These are phyloP conservation scores for Forsythia suspensa DNA, from an alignment of 257 asterid species.

Conservation along the genomic window DNA sequence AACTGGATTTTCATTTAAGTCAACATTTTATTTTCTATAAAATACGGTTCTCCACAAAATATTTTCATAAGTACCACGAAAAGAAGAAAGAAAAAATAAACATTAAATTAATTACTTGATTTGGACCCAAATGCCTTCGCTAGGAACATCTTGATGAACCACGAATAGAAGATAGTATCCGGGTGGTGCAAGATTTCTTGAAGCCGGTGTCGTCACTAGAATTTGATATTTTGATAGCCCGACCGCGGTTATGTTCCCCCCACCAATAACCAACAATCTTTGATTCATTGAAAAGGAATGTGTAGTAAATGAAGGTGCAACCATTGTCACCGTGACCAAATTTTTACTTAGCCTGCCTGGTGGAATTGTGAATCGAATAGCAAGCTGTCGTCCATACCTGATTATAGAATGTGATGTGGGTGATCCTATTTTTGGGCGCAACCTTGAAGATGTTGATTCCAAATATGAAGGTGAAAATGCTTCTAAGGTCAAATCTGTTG, in stretches of 20 bases:
- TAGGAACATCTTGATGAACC: slow-evolving; percentile 19
- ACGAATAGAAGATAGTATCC: slow-evolving; percentile 26
- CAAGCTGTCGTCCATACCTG: not conserved
- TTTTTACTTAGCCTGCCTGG: not conserved
- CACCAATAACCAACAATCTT: slow-evolving; percentile 13
- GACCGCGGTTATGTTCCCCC: not conserved
- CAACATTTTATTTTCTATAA: no score
- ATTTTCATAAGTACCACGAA: not conserved
- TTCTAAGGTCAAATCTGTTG: slow-evolving; percentile 13
- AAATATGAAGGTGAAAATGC: slow-evolving; percentile 19
- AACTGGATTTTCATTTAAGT: no score
- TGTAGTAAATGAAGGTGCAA: slow-evolving; percentile 13
- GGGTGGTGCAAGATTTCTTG: slow-evolving; percentile 8
- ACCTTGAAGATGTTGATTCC: not conserved
- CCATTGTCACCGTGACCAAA: slow-evolving; percentile 2
- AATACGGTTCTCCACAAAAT: no score
- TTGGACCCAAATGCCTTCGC: slow-evolving; percentile 22
- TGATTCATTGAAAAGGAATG: slow-evolving; percentile 25
- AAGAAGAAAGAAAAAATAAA: not conserved
- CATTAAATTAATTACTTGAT: not conserved
- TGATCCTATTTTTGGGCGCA: slow-evolving; percentile 4
- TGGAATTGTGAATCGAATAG: not conserved
- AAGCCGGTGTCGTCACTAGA: slow-evolving; percentile 8
- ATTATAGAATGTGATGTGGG: slow-evolving; percentile 5
- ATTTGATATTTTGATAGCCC: slow-evolving; percentile 10